A percentile compares a stretch with the other conserved stretches of the same genome.
phyloP scores from a whole-genome alignment of 768 basidiomycete genomes.

The Rubroboletus satanas region DNA sequence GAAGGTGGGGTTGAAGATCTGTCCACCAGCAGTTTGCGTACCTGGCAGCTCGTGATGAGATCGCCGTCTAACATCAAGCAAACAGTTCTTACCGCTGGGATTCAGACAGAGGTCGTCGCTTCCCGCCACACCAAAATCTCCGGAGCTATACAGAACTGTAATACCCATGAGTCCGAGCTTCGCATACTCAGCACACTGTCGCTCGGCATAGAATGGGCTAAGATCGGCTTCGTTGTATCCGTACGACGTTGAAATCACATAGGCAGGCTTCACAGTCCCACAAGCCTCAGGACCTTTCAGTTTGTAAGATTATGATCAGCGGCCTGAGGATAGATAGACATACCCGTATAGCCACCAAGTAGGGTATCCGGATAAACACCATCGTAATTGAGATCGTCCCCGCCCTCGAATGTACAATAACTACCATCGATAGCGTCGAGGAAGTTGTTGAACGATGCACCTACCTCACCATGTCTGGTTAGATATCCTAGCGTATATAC shows the following conservation, averaged over 20 bases:
- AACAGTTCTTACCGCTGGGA: slow-evolving; percentile 16
- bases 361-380: slow-evolving; percentile 24
- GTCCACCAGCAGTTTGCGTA: slow-evolving; percentile 42
- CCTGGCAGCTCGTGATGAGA: slow-evolving; percentile 1
- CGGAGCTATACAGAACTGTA: slow-evolving; percentile 34
- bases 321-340: background rate
- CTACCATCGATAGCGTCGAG: slow-evolving; percentile 38
- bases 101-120: slow-evolving; percentile 29
- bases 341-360: slow-evolving; percentile 20
- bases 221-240: slow-evolving; percentile 36
- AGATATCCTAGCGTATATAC: background rate
- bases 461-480: slow-evolving; percentile 6
- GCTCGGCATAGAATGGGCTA: slow-evolving; percentile 33
- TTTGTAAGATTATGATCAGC: background rate
- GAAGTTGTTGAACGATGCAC: slow-evolving; percentile 36
- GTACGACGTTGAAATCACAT: slow-evolving; percentile 46
- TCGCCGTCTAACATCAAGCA: background rate
- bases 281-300: slow-evolving; percentile 27
- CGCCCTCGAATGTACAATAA: slow-evolving; percentile 37
- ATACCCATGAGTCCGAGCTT: slow-evolving; percentile 40
- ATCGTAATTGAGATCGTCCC: slow-evolving; percentile 31
- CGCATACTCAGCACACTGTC: slow-evolving; percentile 46
- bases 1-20: slow-evolving; percentile 50
- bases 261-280: slow-evolving; percentile 36
- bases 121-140: slow-evolving; percentile 34